Evolutionary conservation across 148 eudicot genomes (phyloP).

Genomic region (Nepenthes mirabilis): DNA sequence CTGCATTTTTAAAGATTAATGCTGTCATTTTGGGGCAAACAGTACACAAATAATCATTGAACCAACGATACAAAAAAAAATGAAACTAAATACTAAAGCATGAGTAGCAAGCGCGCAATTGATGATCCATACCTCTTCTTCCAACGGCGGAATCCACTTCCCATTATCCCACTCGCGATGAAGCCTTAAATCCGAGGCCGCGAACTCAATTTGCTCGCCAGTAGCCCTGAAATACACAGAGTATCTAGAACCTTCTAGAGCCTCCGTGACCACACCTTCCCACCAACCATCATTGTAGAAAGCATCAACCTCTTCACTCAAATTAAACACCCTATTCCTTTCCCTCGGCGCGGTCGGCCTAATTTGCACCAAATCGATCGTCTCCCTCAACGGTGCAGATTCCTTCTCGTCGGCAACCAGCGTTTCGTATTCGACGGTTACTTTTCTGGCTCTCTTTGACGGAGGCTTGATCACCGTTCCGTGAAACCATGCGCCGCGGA

Average conservation of each 20-base stretch:
- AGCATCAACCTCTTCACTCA: conserved; percentile 74
- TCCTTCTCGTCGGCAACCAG: conserved; percentile 28
- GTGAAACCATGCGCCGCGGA: conserved; percentile 72
- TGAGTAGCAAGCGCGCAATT: too few species aligned
- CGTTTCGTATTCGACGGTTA: conserved; percentile 53
- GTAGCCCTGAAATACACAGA: conserved; percentile 53
- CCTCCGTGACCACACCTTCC: conserved; percentile 70
- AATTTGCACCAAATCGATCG: conserved; percentile 50
- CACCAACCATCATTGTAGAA: conserved; percentile 78
- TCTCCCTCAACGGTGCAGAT: conserved; percentile 32
- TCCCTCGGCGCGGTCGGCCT: conserved; percentile 63
- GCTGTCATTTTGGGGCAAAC: background rate
- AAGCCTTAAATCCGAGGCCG: conserved; percentile 27
- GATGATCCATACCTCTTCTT: conserved; percentile 7
- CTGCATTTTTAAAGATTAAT: too few species aligned
- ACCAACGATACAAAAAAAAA: background rate
- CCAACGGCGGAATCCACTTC: conserved; percentile 62
- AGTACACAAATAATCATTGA: background rate
- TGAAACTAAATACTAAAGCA: background rate
- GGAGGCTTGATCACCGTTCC: conserved; percentile 46
- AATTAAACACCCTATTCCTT: conserved; percentile 14
- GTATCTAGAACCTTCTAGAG: conserved; percentile 18
- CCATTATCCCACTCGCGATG: conserved; percentile 74
- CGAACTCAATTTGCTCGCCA: conserved; percentile 50
- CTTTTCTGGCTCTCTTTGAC: conserved; percentile 9